phyloP scores from a whole-genome alignment of 768 basidiomycete species.

The Sporobolomyces pararoseus region DNA sequence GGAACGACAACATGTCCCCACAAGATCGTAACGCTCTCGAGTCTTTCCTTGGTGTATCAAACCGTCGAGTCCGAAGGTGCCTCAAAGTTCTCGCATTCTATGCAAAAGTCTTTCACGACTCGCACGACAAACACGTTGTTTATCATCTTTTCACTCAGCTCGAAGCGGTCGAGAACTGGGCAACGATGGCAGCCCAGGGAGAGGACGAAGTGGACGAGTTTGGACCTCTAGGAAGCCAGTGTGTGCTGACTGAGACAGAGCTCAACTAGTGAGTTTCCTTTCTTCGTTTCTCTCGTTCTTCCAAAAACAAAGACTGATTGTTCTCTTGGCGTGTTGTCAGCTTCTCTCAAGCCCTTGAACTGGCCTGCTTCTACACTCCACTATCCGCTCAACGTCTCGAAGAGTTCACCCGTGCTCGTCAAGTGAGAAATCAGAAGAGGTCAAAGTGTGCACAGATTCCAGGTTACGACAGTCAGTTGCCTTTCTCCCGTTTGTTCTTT shows the following conservation, averaged over 20 bases:
- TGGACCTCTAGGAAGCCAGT: conserved; percentile 26
- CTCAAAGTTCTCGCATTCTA: conserved; percentile 40
- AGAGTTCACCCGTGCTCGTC: conserved; percentile 17
- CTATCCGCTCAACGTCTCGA: conserved; percentile 21
- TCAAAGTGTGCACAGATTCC: neutral
- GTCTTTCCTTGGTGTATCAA: conserved; percentile 15
- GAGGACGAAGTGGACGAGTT: conserved; percentile 27
- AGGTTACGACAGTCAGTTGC: conserved; percentile 16
- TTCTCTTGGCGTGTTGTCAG: neutral
- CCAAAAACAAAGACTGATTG: neutral
- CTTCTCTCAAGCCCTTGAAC: conserved; percentile 33
- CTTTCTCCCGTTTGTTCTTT: neutral
- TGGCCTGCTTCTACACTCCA: conserved; percentile 41
- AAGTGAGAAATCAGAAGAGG: neutral
- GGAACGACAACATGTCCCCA: neutral
- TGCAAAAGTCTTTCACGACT: conserved; percentile 37
- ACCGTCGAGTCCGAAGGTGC: conserved; percentile 30
- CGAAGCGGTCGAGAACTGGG: conserved; percentile 34
- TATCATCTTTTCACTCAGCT: conserved; percentile 39
- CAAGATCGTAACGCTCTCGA: conserved; percentile 15
- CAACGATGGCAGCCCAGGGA: conserved; percentile 25
- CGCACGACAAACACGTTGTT: conserved; percentile 40
- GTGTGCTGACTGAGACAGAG: conserved; percentile 32
- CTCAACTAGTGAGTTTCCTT: conserved; percentile 41
- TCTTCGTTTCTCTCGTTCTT: neutral